Percentiles rank a stretch among this genome's conserved stretches.
These are phyloP conservation scores for Lactifluus echinatus DNA, from an alignment of 768 basidiomycete species.

Conservation along the genomic window DNA sequence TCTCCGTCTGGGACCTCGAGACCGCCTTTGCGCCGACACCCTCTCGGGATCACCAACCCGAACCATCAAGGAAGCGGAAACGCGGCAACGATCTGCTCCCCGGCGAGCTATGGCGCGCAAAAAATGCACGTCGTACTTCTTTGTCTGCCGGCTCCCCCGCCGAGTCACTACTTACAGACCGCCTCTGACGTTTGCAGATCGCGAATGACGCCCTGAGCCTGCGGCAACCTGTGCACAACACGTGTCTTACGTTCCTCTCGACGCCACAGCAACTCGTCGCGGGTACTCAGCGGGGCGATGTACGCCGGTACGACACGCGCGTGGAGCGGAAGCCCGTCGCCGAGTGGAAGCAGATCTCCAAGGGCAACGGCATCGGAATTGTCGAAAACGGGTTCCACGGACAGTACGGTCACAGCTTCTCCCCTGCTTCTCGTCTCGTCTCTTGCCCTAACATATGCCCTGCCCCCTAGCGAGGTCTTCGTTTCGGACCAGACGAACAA, in stretches of 20 bases:
- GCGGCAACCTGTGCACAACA: constrained; percentile 72
- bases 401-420: constrained; percentile 42
- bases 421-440: neutral
- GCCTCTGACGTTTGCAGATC: constrained; percentile 44
- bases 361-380: constrained; percentile 50
- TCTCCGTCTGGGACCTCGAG: constrained; percentile 74
- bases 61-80: constrained; percentile 46
- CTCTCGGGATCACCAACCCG: constrained; percentile 16
- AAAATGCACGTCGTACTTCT: constrained; percentile 44
- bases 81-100: constrained; percentile 48
- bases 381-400: constrained; percentile 53
- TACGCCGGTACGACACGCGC: constrained; percentile 73
- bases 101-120: constrained; percentile 78
- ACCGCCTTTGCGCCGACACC: constrained; percentile 34
- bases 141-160: no score
- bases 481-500: constrained; percentile 57
- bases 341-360: constrained; percentile 53
- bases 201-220: constrained; percentile 69
- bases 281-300: constrained; percentile 68
- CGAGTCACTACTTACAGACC: no score
- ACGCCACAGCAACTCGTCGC: constrained; percentile 47
- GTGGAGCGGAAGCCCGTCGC: constrained; percentile 57
- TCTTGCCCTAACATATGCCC: neutral
- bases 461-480: constrained; percentile 52
- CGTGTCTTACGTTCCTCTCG: constrained; percentile 52